These are phyloP conservation scores for Choiromyces venosus DNA, from an alignment of 495 filamentous ascomycete species.

Conservation along the genomic window DNA sequence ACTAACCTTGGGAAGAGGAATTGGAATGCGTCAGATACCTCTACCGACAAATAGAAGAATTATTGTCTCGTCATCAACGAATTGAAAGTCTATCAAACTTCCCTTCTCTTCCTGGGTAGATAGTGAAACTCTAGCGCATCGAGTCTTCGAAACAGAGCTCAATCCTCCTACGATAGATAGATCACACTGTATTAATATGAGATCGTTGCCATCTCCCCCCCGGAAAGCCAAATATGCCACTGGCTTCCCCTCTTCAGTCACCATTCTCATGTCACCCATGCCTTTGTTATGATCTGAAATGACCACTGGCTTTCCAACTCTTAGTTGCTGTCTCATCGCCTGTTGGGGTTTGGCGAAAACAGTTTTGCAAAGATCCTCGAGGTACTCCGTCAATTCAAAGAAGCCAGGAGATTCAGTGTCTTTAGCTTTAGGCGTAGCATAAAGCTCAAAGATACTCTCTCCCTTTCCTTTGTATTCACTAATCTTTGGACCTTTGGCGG, in stretches of 20 bases:
- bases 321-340: constrained; percentile 54
- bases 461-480: constrained; percentile 38
- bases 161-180: constrained; percentile 53
- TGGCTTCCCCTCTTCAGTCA: constrained; percentile 37
- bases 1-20: neutral
- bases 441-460: constrained; percentile 39
- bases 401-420: constrained; percentile 47
- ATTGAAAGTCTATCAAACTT: constrained; percentile 52
- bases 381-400: constrained; percentile 50
- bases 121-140: constrained; percentile 45
- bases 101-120: constrained; percentile 37
- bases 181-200: constrained; percentile 49
- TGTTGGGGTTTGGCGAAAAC: constrained; percentile 56
- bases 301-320: constrained; percentile 50
- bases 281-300: constrained; percentile 43
- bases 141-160: constrained; percentile 49
- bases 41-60: constrained; percentile 49
- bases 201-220: constrained; percentile 15
- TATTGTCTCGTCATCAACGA: constrained; percentile 52
- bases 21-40: constrained; percentile 42
- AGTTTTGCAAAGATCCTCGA: constrained; percentile 52
- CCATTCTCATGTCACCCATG: constrained; percentile 45
- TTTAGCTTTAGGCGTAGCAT: constrained; percentile 19
- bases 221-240: constrained; percentile 43
- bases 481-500: constrained; percentile 15